Evolutionary conservation across 2,329 filamentous ascomycete species (phyloP).

Genomic region (Talaromyces sp.): DNA sequence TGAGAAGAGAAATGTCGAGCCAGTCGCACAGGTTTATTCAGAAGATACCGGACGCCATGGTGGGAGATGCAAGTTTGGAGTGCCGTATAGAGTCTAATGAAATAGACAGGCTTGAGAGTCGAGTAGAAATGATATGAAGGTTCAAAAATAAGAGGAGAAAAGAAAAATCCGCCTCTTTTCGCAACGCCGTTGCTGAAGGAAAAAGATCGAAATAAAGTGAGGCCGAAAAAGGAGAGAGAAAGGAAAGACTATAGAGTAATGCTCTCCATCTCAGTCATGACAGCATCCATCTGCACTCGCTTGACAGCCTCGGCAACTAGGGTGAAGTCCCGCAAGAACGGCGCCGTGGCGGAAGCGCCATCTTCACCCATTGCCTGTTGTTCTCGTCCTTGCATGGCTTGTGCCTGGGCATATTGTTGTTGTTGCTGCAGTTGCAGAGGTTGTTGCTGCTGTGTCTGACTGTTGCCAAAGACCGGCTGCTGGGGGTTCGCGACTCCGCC

Average conservation of each 20-base stretch:
- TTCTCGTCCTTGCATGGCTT: neutral
- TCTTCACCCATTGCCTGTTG: constrained; percentile 17
- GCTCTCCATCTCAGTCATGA: constrained; percentile 74
- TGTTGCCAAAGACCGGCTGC: neutral
- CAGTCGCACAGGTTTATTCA: neutral
- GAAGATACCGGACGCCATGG: neutral
- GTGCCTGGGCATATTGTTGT: neutral
- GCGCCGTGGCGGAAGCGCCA: constrained; percentile 43
- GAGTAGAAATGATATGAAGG: neutral
- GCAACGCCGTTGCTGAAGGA: neutral
- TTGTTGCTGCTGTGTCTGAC: neutral
- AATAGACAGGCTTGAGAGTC: neutral
- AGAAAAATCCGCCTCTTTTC: neutral
- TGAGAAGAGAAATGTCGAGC: neutral
- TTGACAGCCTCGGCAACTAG: constrained; percentile 90
- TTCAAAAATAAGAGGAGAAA: neutral
- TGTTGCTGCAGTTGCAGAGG: neutral
- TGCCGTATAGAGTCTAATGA: neutral
- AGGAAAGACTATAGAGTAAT: constrained; percentile 25
- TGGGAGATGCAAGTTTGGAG: neutral
- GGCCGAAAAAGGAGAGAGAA: neutral
- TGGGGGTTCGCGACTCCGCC: neutral
- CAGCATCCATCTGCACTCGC: constrained; percentile 80
- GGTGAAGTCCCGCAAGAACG: constrained; percentile 74
- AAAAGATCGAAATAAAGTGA: neutral